These are phyloP conservation scores for Talaromyces proteolyticus DNA, from an alignment of 495 filamentous ascomycete genomes.

Conservation along the genomic window DNA sequence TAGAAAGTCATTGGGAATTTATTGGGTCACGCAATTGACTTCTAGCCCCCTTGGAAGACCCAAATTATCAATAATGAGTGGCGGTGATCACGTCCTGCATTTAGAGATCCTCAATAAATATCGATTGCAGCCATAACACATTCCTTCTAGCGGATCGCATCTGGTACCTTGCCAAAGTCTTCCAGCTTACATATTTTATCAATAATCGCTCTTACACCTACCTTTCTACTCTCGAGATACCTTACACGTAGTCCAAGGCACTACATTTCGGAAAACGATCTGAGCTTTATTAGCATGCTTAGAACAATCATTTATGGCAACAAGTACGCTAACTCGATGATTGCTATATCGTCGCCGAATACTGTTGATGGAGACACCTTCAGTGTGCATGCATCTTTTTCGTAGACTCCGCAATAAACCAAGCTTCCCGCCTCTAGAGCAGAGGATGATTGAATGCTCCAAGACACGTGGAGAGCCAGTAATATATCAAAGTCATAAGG, in stretches of 20 bases:
- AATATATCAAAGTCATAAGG: slow-evolving; percentile 58
- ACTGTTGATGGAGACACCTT: neutral
- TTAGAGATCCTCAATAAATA: no score
- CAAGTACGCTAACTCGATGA: neutral
- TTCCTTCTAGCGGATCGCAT: slow-evolving; percentile 38
- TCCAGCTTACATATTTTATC: slow-evolving; percentile 25
- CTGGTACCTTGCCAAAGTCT: slow-evolving; percentile 11
- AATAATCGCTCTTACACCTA: slow-evolving; percentile 18
- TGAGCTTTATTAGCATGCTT: slow-evolving; percentile 52
- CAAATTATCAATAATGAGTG: no score
- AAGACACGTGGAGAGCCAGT: no score
- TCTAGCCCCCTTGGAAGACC: no score
- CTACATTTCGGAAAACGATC: slow-evolving; percentile 55
- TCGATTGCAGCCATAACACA: slow-evolving; percentile 58
- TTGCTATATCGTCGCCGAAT: neutral
- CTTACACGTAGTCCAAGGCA: slow-evolving; percentile 54
- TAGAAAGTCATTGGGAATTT: no score
- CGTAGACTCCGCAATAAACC: slow-evolving; percentile 54
- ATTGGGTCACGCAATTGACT: no score
- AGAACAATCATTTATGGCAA: slow-evolving; percentile 3
- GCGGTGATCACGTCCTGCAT: no score
- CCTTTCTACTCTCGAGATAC: slow-evolving; percentile 49
- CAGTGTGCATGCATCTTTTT: neutral
- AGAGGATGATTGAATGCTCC: slow-evolving; percentile 46
- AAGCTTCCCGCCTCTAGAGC: slow-evolving; percentile 57